Percentiles rank a stretch among this genome's conserved stretches.
Conservation (phyloP, 2,329 filamentous ascomycete genomes). For the Aspergillus pseudotamarii region DNA sequence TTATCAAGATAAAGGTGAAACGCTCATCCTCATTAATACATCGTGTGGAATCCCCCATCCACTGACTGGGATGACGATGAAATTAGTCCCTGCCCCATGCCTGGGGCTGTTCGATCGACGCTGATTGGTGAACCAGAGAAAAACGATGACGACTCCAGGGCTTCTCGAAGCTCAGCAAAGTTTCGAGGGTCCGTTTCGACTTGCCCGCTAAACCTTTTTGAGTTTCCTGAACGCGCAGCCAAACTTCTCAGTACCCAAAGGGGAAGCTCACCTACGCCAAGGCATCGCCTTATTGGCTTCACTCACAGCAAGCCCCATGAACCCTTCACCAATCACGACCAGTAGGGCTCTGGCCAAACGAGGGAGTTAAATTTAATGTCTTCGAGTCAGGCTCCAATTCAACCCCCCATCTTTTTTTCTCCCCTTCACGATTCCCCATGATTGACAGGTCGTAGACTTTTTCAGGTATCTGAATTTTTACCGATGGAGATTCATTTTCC, state of each 20-base stretch:
- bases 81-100: slow-evolving; percentile 11
- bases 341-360: slow-evolving; percentile 1
- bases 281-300: slow-evolving; percentile 12
- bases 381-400: neutral
- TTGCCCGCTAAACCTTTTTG: slow-evolving; percentile 11
- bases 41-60: slow-evolving; percentile 7
- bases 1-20: slow-evolving; percentile 8
- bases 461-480: neutral
- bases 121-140: slow-evolving; percentile 1
- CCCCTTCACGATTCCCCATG: neutral
- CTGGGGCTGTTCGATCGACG: neutral
- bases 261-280: slow-evolving; percentile 12
- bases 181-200: slow-evolving; percentile 20
- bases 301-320: neutral
- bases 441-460: slow-evolving; percentile 1
- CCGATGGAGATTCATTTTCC: neutral
- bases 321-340: neutral
- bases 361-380: slow-evolving; percentile 5
- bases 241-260: slow-evolving; percentile 10
- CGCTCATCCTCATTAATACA: slow-evolving; percentile 20
- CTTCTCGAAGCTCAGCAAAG: slow-evolving; percentile 25
- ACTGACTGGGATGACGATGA: slow-evolving; percentile 12
- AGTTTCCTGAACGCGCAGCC: slow-evolving; percentile 4
- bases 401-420: neutral
- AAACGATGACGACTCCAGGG: slow-evolving; percentile 25